Evolutionary conservation across 2,329 filamentous ascomycete species (phyloP), one percentile per base, ranked within the genome.

Genomic region (Aureobasidium sp.): DNA sequence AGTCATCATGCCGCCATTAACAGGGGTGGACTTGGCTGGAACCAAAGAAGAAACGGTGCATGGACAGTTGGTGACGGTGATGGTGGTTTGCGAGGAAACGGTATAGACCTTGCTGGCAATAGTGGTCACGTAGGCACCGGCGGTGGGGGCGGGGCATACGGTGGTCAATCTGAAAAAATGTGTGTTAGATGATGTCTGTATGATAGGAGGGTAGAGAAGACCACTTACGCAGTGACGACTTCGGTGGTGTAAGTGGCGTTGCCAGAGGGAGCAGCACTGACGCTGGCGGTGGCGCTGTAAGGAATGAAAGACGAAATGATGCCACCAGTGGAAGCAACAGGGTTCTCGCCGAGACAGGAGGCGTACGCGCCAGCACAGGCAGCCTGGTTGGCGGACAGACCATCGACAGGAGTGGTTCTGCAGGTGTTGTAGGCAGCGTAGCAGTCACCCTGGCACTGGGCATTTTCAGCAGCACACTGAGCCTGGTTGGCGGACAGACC

Each of bases 101-200:
- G 82, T 87, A 82, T 88, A 89, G 77, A 86, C 89, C 74, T 82
- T 79, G 76, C 76, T 79, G 73, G 81, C 82, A 78, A 87, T 80
- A 71, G 82, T 83, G 37, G 53, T 57, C 12, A 20, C 17, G 56
- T 59, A 59, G 34, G 42, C 10, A 75, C 90, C 76, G 69, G 79
- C 75, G 69, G 87, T 90, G 67, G 87, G 74, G 68, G 64, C 79
- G 26, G 88, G 87, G 84, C 88, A 91, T 84, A 81, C 89, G 72
- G 87, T 91, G 77, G 82, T 85, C 79, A 66, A 84, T 63, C 78
- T 76, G 63, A 7, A 8, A 15, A 4, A 9, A 4, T 84, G 85
- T 67, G 90, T 82, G 85, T 78, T 15, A 42, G 27, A 44, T 27
- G 39, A 12, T 34, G 12, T 10, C 8, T 15, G 15, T 2, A 17